Percentiles rank a stretch among this genome's conserved stretches.
Evolutionary conservation across 2,329 filamentous ascomycete species (phyloP).

Genomic region (Penicillium polonicum): DNA sequence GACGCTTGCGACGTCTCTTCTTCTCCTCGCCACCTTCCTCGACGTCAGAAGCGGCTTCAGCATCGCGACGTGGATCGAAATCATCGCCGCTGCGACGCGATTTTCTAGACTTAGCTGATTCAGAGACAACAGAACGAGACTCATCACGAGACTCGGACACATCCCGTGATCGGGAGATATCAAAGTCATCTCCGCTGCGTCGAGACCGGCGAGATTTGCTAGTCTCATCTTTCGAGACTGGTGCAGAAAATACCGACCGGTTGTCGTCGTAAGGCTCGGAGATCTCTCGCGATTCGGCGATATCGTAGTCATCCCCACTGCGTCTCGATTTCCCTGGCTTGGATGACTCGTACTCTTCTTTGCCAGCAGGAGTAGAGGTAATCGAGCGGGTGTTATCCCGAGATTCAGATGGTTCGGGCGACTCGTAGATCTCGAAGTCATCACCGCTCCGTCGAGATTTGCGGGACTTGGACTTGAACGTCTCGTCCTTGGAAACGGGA

Average conservation of each 20-base stretch:
- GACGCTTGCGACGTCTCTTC: conserved; percentile 29
- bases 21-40: conserved; percentile 22
- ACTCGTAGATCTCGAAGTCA: conserved; percentile 1
- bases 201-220: conserved; percentile 2
- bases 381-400: neutral
- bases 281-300: neutral
- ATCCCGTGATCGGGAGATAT: neutral
- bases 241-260: neutral
- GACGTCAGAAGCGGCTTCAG: conserved; percentile 6
- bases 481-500: conserved; percentile 5
- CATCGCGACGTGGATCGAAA: conserved; percentile 22
- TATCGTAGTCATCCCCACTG: neutral
- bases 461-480: conserved; percentile 2
- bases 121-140: conserved; percentile 25
- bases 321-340: neutral
- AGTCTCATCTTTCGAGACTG: neutral
- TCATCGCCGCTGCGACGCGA: conserved; percentile 24
- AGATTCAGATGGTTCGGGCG: neutral
- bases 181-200: conserved; percentile 3
- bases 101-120: conserved; percentile 18
- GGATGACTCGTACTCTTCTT: neutral
- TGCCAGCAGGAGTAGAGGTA: neutral
- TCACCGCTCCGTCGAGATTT: conserved; percentile 5
- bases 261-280: neutral
- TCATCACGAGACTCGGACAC: conserved; percentile 12